Percentiles rank a stretch among this genome's conserved stretches.
Conservation (phyloP, 805 yeast genomes). For the Metschnikowia hibisci region DNA sequence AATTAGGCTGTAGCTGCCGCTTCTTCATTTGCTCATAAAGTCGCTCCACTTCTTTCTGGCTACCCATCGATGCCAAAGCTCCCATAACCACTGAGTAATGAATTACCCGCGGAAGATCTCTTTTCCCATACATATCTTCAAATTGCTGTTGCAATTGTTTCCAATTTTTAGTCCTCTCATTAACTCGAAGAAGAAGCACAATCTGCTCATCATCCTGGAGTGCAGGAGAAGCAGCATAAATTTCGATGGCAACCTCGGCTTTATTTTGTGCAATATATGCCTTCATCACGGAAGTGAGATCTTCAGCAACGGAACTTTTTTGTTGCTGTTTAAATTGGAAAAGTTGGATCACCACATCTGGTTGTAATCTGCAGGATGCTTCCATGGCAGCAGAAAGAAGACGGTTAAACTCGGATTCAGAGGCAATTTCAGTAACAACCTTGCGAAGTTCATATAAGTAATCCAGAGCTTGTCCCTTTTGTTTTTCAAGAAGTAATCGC, state of each 20-base stretch:
- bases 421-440: background rate
- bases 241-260: conserved; percentile 18
- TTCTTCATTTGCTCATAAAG: conserved; percentile 46
- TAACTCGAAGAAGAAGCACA: conserved; percentile 44
- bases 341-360: background rate
- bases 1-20: conserved; percentile 47
- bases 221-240: conserved; percentile 34
- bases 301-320: conserved; percentile 12
- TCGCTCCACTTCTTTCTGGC: conserved; percentile 43
- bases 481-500: conserved; percentile 11
- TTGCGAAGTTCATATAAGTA: background rate
- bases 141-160: conserved; percentile 50
- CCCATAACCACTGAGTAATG: conserved; percentile 63
- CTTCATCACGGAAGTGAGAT: conserved; percentile 30
- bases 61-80: conserved; percentile 52
- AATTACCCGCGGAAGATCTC: conserved; percentile 46
- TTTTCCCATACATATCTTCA: conserved; percentile 52
- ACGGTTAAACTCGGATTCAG: background rate
- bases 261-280: conserved; percentile 23
- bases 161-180: conserved; percentile 50
- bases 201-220: conserved; percentile 48
- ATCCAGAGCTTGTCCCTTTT: background rate
- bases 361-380: background rate
- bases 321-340: background rate
- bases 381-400: conserved; percentile 2